phyloP scores from a whole-genome alignment of 441 rosid species.

The Breynia disticha region DNA sequence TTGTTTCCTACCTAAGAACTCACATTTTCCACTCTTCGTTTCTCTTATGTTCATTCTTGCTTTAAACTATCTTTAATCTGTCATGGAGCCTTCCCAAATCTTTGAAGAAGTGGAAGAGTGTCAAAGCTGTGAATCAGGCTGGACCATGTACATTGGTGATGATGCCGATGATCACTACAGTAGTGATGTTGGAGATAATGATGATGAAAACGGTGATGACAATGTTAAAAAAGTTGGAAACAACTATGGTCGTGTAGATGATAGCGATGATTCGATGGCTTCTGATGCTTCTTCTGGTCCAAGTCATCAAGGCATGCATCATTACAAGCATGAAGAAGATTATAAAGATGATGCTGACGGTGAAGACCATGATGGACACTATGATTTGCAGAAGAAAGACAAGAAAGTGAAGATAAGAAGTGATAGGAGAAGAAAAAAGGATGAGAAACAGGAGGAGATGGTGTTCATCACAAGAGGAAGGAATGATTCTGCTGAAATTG shows the following conservation, averaged over 20 bases:
- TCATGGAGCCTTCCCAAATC: constrained; percentile 38
- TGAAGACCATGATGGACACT: not conserved
- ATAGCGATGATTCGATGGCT: constrained; percentile 62
- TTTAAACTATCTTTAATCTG: not conserved
- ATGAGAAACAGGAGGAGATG: constrained; percentile 18
- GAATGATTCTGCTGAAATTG: constrained; percentile 18
- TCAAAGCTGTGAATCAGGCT: constrained; percentile 56
- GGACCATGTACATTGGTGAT: constrained; percentile 59
- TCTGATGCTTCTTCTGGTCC: constrained; percentile 72
- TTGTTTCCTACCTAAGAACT: too few species aligned
- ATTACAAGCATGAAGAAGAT: constrained; percentile 15
- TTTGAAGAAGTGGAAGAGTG: constrained; percentile 45
- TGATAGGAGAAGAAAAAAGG: constrained; percentile 12
- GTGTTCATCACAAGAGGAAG: not conserved
- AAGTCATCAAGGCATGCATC: constrained; percentile 20
- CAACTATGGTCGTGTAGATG: constrained; percentile 18
- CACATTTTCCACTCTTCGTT: constrained; percentile 1
- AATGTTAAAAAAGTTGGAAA: constrained; percentile 1
- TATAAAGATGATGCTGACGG: too few species aligned
- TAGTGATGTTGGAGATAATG: constrained; percentile 2
- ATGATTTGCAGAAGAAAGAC: constrained; percentile 11
- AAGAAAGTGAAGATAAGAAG: constrained; percentile 17
- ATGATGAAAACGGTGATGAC: constrained; percentile 6
- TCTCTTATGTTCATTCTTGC: not conserved
- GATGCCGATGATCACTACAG: constrained; percentile 15